These are phyloP conservation scores for Hanseniaspora gamundiae DNA, from an alignment of 1,139 yeast species.

Conservation along the genomic window DNA sequence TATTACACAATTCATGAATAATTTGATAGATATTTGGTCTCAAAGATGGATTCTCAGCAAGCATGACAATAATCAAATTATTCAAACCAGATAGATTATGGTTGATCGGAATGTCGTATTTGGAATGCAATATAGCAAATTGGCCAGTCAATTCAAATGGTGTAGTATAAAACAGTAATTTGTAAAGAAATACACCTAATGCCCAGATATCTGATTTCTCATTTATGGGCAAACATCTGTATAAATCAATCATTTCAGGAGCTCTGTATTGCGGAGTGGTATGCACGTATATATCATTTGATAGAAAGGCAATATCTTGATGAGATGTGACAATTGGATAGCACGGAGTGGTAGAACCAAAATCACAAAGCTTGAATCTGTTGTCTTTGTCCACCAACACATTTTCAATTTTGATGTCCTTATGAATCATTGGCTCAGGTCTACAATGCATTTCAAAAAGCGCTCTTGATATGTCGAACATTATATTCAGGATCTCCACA, in stretches of 20 bases:
- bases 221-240: constrained; percentile 76
- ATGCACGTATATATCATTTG: constrained; percentile 77
- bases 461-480: constrained; percentile 73
- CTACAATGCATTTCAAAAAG: constrained; percentile 74
- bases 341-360: constrained; percentile 79
- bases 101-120: constrained; percentile 41
- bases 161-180: constrained; percentile 84
- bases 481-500: constrained; percentile 67
- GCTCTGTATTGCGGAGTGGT: constrained; percentile 97
- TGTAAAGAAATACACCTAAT: constrained; percentile 79
- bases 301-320: constrained; percentile 40
- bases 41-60: constrained; percentile 65
- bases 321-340: constrained; percentile 29
- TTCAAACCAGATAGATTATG: constrained; percentile 49
- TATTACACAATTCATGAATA: constrained; percentile 50
- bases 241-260: constrained; percentile 92
- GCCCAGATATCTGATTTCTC: constrained; percentile 98
- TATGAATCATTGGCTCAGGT: constrained; percentile 70
- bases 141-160: constrained; percentile 83
- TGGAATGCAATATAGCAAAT: constrained; percentile 51
- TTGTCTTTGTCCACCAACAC: constrained; percentile 68
- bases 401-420: constrained; percentile 93
- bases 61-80: constrained; percentile 64
- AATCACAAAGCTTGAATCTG: constrained; percentile 77
- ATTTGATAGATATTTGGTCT: constrained; percentile 87